These are phyloP conservation scores for Francoa sonchifolia DNA, from an alignment of 441 rosid species.

Conservation along the genomic window DNA sequence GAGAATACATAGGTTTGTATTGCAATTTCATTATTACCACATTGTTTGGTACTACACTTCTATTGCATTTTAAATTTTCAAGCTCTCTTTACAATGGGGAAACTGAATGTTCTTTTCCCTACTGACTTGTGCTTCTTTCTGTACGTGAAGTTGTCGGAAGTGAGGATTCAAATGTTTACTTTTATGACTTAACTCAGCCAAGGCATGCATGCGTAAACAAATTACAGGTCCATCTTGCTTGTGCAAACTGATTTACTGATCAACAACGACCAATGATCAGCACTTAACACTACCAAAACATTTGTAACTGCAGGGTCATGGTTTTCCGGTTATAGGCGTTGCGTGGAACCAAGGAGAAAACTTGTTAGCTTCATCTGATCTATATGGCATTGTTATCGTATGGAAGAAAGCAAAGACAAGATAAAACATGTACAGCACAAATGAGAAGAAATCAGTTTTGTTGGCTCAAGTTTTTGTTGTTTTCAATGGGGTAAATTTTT, in stretches of 20 bases:
- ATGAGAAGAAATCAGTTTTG: neutral
- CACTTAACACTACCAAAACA: neutral
- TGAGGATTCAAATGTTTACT: conserved; percentile 86
- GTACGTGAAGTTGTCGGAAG: conserved; percentile 66
- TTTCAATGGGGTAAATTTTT: too few relatives aligned
- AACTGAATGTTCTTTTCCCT: conserved; percentile 1
- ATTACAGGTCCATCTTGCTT: conserved; percentile 53
- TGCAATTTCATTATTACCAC: neutral
- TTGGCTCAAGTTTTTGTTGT: neutral
- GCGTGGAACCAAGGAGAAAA: conserved; percentile 97
- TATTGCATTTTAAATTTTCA: neutral
- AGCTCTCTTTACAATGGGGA: neutral
- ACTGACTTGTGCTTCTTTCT: conserved; percentile 9
- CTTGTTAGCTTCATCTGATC: conserved; percentile 82
- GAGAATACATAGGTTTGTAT: conserved; percentile 76
- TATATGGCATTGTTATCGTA: conserved; percentile 79
- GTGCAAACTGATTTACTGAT: neutral
- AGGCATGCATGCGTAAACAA: conserved; percentile 85
- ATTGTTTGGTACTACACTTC: neutral
- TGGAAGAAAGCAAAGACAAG: conserved; percentile 84
- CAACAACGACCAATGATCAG: neutral
- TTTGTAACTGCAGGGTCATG: conserved; percentile 60
- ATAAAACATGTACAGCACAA: conserved; percentile 15
- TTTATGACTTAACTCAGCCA: conserved; percentile 82
- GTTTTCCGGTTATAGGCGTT: conserved; percentile 77